These are phyloP conservation scores for Ananas comosus DNA, from an alignment of 176 grass and related monocot species.

Conservation along the genomic window DNA sequence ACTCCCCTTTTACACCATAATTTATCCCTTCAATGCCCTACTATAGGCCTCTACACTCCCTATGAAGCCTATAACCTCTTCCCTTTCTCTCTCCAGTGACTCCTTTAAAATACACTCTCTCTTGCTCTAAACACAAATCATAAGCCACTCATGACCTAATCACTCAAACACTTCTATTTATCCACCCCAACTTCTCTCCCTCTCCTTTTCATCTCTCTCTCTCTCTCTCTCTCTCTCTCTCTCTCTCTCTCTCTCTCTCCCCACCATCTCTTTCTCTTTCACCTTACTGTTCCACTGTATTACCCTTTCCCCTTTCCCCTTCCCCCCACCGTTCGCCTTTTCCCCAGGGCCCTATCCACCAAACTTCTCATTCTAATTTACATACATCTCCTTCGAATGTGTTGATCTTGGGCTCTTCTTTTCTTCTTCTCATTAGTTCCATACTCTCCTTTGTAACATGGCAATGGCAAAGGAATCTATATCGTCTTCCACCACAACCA, in stretches of 20 bases:
- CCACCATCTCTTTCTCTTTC: not conserved
- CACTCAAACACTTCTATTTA: conserved; percentile 37
- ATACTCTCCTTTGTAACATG: not conserved
- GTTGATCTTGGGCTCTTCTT: not conserved
- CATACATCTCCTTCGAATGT: not conserved
- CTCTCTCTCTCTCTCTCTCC: conserved; percentile 4
- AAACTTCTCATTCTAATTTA: not conserved
- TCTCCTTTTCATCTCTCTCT: conserved; percentile 8
- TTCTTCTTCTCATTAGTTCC: not conserved
- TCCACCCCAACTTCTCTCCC: conserved; percentile 23
- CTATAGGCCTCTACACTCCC: conserved; percentile 1
- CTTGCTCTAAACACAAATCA: conserved; percentile 44
- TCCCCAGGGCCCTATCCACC: not conserved
- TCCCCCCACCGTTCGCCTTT: not conserved
- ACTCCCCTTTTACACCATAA: not conserved
- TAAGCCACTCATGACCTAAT: conserved; percentile 88
- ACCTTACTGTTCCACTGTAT: not conserved
- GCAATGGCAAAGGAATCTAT: not conserved
- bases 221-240: not conserved
- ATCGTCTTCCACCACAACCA: conserved; percentile 9
- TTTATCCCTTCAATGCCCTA: conserved; percentile 22
- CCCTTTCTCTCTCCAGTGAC: not conserved
- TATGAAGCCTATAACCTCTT: not conserved
- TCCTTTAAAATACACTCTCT: not conserved
- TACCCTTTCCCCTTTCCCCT: not conserved